Base-by-base conservation (phyloP, 441 rosid genomes). In the Dalechampia spathulata region DNA sequence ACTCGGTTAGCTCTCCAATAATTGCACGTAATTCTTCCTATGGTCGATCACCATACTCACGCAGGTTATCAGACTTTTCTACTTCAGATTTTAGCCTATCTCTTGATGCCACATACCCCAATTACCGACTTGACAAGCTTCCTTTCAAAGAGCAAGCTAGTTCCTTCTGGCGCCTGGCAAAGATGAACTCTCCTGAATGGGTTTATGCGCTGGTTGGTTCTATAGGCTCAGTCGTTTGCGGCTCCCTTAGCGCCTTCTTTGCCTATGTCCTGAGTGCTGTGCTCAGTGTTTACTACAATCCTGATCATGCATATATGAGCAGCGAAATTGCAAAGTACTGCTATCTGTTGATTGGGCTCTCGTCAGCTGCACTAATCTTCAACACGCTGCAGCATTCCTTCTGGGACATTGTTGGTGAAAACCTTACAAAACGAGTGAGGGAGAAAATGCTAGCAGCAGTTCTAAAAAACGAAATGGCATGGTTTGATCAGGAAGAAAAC, bases 131-230 rank as follows among this genome's bases (percentile, higher is more conserved):
- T 21, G 99, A 94, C 63, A 94, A 90, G 68, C 88, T 94, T 13
- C 78, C 94, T 26, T 86, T 86, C 68, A 86, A 94, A 77, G 98
- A 86, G 66, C 96, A 94, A 68, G 95, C 99, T 7, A 75, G 90
- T 60, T 86, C 97, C 12, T 87, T 90, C 67, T 84, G 80, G 90
- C 94, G 99, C 45, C 87, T 94, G 20, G 96, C 85, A 6, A 94
- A 90, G 68, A 94, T 94, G 98, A 90, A 94, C 71, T 79, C 96
- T 32, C 99, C 99, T 0, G 99, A 94, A 66, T 94, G 99, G 99
- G 76, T 75, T 62, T 94, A 84, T 55, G 99, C 98, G 47, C 63
- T 90, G 17, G 79, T 81, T 2, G 99, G 99, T 40, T 90, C 99
- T 1, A 75, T 90, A 22, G 99, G 99, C 55, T 94, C 99, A 9